phyloP scores from a whole-genome alignment of 2,329 filamentous ascomycete genomes.

The Botrytis tulipae region DNA sequence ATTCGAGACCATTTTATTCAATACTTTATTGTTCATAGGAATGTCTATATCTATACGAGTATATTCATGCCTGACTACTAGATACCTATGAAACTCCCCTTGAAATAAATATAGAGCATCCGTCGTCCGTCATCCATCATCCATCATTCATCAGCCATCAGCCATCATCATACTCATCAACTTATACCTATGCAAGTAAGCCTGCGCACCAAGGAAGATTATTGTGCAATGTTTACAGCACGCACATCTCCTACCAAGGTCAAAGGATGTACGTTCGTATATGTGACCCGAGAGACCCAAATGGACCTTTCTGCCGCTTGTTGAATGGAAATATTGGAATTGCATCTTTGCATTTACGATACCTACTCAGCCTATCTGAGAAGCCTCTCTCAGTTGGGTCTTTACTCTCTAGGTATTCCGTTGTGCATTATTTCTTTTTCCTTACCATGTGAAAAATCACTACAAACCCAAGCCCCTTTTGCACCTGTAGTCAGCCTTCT shows the following conservation, averaged over 20 bases:
- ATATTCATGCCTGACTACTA: not conserved
- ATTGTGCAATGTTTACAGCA: not conserved
- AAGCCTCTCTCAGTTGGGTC: not conserved
- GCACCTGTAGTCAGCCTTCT: too few species aligned
- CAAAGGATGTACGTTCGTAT: constrained; percentile 10
- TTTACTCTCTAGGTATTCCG: not conserved
- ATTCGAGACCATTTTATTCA: not conserved
- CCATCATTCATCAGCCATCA: not conserved
- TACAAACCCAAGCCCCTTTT: too few species aligned
- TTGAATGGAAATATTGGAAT: not conserved
- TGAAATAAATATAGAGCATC: not conserved
- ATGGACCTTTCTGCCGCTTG: not conserved
- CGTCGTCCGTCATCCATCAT: not conserved
- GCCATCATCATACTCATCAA: not conserved
- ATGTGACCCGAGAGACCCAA: constrained; percentile 6
- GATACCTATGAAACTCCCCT: not conserved
- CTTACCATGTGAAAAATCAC: not conserved
- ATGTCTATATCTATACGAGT: not conserved
- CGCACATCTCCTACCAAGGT: not conserved
- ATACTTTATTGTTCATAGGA: not conserved
- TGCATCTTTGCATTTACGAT: not conserved
- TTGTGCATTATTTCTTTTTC: not conserved
- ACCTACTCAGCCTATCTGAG: not conserved
- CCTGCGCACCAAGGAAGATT: constrained; percentile 10
- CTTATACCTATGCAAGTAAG: constrained; percentile 14